Conservation (phyloP, 805 yeast genomes). For the Starmerella tilneyi region DNA sequence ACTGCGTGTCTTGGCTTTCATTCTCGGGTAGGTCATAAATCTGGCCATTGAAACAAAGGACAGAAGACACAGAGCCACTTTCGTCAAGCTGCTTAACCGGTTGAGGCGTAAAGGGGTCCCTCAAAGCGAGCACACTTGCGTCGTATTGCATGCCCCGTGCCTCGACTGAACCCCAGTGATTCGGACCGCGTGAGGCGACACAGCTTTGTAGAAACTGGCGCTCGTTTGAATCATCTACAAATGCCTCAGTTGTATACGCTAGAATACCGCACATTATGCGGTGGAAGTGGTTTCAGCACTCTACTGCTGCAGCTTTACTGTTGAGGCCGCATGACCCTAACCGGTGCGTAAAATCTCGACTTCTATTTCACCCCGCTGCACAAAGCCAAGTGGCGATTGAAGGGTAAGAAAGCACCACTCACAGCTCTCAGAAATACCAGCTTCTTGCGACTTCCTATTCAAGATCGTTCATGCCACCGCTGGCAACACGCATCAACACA, state of each 20-base stretch:
- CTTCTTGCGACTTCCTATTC: too few species aligned
- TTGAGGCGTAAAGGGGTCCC: constrained; percentile 71
- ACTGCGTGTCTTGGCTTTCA: constrained; percentile 45
- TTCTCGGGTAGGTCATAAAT: constrained; percentile 52
- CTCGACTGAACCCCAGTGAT: constrained; percentile 14
- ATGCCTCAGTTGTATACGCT: constrained; percentile 13
- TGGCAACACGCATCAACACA: too few species aligned
- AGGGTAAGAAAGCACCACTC: too few species aligned
- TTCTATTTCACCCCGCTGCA: neutral
- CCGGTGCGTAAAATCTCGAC: neutral
- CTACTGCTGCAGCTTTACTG: neutral
- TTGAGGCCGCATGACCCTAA: neutral
- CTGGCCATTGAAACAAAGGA: constrained; percentile 85
- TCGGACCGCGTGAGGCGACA: constrained; percentile 29
- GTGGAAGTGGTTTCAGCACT: neutral
- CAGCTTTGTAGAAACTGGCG: neutral
- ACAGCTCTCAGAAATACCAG: too few species aligned
- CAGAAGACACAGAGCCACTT: constrained; percentile 14
- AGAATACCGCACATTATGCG: constrained; percentile 31
- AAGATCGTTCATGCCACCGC: too few species aligned
- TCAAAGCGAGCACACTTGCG: constrained; percentile 60
- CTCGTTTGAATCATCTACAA: neutral
- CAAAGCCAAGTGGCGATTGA: neutral
- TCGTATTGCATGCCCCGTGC: constrained; percentile 10
- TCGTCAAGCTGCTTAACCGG: constrained; percentile 38